Conservation (phyloP, 176 grass and related monocot species). For the Bolboschoenus planiculmis region DNA sequence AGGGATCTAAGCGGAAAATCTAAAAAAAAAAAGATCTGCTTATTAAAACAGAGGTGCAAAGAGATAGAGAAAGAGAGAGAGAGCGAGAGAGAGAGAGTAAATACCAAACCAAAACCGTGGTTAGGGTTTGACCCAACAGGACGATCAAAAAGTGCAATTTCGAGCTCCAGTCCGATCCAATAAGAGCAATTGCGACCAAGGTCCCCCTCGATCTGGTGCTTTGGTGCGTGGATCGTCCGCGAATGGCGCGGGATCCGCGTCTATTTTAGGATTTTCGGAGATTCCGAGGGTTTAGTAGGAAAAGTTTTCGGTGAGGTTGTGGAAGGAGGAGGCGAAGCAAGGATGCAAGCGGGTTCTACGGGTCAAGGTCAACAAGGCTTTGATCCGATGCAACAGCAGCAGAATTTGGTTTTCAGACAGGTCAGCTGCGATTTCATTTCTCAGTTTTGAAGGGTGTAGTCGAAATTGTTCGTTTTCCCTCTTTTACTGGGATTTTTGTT, state of each 20-base stretch:
- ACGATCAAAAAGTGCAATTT: constrained; percentile 10
- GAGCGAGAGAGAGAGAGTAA: neutral
- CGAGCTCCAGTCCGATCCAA: neutral
- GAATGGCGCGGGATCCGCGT: constrained; percentile 15
- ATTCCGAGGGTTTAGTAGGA: constrained; percentile 16
- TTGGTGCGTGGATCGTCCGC: constrained; percentile 7
- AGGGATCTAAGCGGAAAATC: constrained; percentile 1
- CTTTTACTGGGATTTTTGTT: neutral
- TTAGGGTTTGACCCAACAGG: constrained; percentile 23
- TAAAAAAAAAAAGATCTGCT: constrained; percentile 7
- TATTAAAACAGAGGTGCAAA: constrained; percentile 12
- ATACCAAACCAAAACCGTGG: constrained; percentile 20
- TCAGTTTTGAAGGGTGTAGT: neutral
- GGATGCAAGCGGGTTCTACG: constrained; percentile 24
- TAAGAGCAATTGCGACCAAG: neutral
- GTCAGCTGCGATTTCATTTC: constrained; percentile 23
- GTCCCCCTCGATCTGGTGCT: constrained; percentile 13
- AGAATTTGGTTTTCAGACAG: constrained; percentile 38
- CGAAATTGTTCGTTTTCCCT: neutral
- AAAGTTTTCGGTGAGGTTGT: neutral
- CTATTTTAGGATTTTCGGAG: constrained; percentile 23
- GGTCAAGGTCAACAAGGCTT: constrained; percentile 36
- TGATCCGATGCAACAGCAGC: constrained; percentile 43
- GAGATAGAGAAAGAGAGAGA: neutral
- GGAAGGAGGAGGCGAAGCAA: neutral